These are phyloP conservation scores for Penstemon davidsonii DNA, from an alignment of 257 asterid species.

Conservation along the genomic window DNA sequence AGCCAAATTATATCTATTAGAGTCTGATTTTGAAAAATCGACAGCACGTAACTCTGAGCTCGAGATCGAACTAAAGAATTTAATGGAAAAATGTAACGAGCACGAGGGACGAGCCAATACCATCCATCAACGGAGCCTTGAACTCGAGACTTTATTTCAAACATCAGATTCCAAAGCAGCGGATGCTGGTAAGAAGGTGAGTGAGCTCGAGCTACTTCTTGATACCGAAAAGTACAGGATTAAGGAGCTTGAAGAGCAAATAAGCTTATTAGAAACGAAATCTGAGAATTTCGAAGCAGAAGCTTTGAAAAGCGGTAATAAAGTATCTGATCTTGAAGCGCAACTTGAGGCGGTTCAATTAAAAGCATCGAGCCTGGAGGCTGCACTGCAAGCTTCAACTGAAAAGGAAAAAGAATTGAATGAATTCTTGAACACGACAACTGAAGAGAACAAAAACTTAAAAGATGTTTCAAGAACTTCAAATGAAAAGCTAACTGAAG, in stretches of 20 bases:
- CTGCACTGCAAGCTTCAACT: conserved; percentile 52
- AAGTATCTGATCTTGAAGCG: conserved; percentile 61
- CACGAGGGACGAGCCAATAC: conserved; percentile 67
- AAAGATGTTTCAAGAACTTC: conserved; percentile 50
- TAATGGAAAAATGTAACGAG: conserved; percentile 50
- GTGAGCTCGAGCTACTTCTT: conserved; percentile 72
- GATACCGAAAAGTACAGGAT: conserved; percentile 71
- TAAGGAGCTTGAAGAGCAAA: conserved; percentile 86
- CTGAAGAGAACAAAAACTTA: conserved; percentile 64
- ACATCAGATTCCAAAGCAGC: conserved; percentile 66
- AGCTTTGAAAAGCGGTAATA: conserved; percentile 41
- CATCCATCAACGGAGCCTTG: conserved; percentile 64
- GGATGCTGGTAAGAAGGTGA: conserved; percentile 54
- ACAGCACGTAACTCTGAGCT: conserved; percentile 56
- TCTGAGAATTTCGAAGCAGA: conserved; percentile 52
- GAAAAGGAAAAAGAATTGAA: conserved; percentile 65
- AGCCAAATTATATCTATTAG: conserved; percentile 49
- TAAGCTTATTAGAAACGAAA: conserved; percentile 55
- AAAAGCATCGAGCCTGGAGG: conserved; percentile 69
- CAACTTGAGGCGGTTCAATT: conserved; percentile 59
- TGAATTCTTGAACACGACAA: conserved; percentile 39
- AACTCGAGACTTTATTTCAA: conserved; percentile 70
- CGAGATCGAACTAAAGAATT: conserved; percentile 63
- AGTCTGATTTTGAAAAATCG: conserved; percentile 52
- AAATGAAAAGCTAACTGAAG: conserved; percentile 62